phyloP scores from a whole-genome alignment of 2,329 filamentous ascomycete species.

The Colletotrichum theobromicola region DNA sequence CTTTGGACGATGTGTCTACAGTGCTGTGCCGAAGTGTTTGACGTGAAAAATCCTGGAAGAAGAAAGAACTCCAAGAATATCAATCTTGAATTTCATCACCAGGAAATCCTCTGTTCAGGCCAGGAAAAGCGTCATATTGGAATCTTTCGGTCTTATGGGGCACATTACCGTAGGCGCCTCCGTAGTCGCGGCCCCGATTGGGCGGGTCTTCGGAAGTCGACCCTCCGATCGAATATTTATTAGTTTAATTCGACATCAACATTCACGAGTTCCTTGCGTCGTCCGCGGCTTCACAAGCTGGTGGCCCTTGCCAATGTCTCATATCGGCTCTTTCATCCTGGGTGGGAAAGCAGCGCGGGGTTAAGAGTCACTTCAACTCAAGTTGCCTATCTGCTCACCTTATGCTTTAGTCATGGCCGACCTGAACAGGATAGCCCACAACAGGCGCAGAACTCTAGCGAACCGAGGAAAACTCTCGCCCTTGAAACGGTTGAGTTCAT shows the following conservation, averaged over 20 bases:
- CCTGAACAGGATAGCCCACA: neutral
- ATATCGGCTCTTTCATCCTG: neutral
- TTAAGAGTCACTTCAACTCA: neutral
- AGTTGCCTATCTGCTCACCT: neutral
- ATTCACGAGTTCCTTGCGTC: neutral
- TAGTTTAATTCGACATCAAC: neutral
- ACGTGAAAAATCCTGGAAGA: too few relatives aligned
- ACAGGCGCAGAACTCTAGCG: neutral
- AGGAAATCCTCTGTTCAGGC: accelerated
- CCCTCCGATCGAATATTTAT: neutral
- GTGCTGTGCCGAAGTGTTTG: too few relatives aligned
- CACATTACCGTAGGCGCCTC: accelerated
- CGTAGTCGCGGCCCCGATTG: neutral
- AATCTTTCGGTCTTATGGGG: neutral
- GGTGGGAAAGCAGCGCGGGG: neutral
- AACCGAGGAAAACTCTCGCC: neutral
- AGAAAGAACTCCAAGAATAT: too few relatives aligned
- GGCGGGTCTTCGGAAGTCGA: neutral
- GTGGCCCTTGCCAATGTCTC: neutral
- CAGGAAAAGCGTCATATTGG: neutral
- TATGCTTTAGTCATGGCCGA: neutral
- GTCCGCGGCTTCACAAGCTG: neutral
- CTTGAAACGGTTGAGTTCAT: neutral
- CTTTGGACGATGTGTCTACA: too few relatives aligned
- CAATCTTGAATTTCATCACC: too few relatives aligned